Conservation (phyloP, 2,329 filamentous ascomycete genomes). For the Xylaria sp. region DNA sequence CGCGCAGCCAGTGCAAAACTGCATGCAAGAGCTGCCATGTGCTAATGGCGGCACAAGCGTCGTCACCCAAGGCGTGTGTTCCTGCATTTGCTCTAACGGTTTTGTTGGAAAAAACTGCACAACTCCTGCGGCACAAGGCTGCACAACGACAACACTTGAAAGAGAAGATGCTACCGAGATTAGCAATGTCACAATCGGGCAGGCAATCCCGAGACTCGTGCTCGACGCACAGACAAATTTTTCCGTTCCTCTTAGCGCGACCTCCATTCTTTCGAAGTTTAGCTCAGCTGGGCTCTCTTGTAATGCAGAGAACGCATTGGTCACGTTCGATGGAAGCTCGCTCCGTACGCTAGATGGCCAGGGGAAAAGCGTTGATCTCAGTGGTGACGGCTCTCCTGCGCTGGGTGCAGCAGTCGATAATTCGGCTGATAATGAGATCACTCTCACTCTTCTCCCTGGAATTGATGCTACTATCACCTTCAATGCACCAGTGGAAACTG, state of each 20-base stretch:
- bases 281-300: constrained; percentile 81
- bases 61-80: constrained; percentile 73
- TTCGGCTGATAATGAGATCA: constrained; percentile 49
- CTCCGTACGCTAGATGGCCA: constrained; percentile 49
- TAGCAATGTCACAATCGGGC: constrained; percentile 81
- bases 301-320: constrained; percentile 83
- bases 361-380: constrained; percentile 43
- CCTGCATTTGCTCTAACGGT: constrained; percentile 88
- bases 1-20: constrained; percentile 62
- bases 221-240: constrained; percentile 73
- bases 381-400: constrained; percentile 39
- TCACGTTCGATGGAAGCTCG: constrained; percentile 77
- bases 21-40: constrained; percentile 69
- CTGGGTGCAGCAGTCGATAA: constrained; percentile 38
- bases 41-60: constrained; percentile 84
- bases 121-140: constrained; percentile 59
- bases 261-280: constrained; percentile 78
- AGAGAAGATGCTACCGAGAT: constrained; percentile 55
- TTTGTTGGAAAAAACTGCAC: constrained; percentile 74
- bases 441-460: constrained; percentile 47
- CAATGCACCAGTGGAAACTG: constrained; percentile 40
- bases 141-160: constrained; percentile 60
- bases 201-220: constrained; percentile 80
- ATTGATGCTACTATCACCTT: constrained; percentile 51
- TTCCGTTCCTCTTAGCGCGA: constrained; percentile 77